Evolutionary conservation across 2,329 filamentous ascomycete genomes (phyloP).

Genomic region (Hymenoscyphus occultus): DNA sequence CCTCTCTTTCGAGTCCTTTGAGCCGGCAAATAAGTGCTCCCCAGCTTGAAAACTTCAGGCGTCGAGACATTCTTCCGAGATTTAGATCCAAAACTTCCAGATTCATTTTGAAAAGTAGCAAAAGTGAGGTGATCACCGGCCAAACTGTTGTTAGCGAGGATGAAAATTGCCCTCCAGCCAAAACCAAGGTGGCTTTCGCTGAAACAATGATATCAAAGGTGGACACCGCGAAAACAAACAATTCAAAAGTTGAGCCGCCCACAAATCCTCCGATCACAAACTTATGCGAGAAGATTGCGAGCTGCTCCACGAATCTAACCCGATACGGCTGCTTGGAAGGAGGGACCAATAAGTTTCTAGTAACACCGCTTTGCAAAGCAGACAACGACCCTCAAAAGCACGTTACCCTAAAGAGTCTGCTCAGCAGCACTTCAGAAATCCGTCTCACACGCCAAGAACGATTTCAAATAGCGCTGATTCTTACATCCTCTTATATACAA

Average conservation of each 20-base stretch:
- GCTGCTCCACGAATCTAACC: conserved; percentile 14
- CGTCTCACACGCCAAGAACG: conserved; percentile 15
- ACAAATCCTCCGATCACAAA: conserved; percentile 11
- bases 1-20: not conserved
- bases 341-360: conserved; percentile 13
- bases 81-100: not conserved
- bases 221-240: not conserved
- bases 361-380: conserved; percentile 15
- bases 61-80: not conserved
- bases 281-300: conserved; percentile 19
- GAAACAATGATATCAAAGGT: not conserved
- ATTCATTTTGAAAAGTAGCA: not conserved
- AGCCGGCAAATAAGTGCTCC: not conserved
- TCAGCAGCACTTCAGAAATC: conserved; percentile 12
- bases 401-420: conserved; percentile 15
- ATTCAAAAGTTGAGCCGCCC: conserved; percentile 7
- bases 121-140: not conserved
- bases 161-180: not conserved
- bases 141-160: not conserved
- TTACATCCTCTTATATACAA: conserved; percentile 21
- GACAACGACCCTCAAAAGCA: conserved; percentile 16
- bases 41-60: not conserved
- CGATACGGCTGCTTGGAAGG: conserved; percentile 17
- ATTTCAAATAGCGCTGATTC: conserved; percentile 18
- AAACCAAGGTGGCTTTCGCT: conserved; percentile 13